These are phyloP conservation scores for Penicillium sumatraense DNA, from an alignment of 2,329 filamentous ascomycete species.

Conservation along the genomic window DNA sequence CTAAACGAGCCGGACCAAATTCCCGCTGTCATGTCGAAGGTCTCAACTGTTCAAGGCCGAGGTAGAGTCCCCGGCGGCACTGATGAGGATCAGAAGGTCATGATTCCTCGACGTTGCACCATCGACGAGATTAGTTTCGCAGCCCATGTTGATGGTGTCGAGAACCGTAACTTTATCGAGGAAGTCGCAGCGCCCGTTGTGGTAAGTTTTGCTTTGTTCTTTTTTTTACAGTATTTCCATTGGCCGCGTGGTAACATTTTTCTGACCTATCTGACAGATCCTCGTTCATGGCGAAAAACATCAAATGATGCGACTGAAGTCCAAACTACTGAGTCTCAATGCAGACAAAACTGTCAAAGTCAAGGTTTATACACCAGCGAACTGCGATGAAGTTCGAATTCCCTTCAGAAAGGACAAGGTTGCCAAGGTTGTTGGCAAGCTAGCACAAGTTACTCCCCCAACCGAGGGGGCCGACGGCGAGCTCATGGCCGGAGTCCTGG, in stretches of 20 bases:
- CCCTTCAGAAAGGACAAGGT: conserved; percentile 95
- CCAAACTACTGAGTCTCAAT: conserved; percentile 90
- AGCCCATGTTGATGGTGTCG: conserved; percentile 92
- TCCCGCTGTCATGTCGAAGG: conserved; percentile 84
- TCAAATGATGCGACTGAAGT: conserved; percentile 97
- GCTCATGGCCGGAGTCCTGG: conserved; percentile 85
- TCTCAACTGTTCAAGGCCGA: conserved; percentile 56
- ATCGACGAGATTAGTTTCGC: conserved; percentile 95
- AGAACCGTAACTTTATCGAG: conserved; percentile 97
- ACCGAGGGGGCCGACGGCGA: conserved; percentile 52
- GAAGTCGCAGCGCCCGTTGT: conserved; percentile 91
- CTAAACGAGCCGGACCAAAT: conserved; percentile 95
- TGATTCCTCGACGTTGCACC: conserved; percentile 90
- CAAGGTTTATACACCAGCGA: conserved; percentile 91
- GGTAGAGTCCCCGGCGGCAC: conserved; percentile 65
- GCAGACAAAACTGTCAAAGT: conserved; percentile 77
- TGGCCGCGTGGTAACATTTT: background rate
- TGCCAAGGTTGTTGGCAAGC: conserved; percentile 92
- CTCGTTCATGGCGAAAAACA: conserved; percentile 96
- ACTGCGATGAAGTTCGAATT: conserved; percentile 92
- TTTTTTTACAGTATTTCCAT: too few relatives aligned
- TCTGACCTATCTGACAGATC: conserved; percentile 61
- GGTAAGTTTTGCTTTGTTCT: conserved; percentile 60
- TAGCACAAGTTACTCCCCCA: conserved; percentile 80
- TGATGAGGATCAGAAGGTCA: conserved; percentile 78